Conservation (phyloP, 768 basidiomycete genomes). For the Lentinula sp. region DNA sequence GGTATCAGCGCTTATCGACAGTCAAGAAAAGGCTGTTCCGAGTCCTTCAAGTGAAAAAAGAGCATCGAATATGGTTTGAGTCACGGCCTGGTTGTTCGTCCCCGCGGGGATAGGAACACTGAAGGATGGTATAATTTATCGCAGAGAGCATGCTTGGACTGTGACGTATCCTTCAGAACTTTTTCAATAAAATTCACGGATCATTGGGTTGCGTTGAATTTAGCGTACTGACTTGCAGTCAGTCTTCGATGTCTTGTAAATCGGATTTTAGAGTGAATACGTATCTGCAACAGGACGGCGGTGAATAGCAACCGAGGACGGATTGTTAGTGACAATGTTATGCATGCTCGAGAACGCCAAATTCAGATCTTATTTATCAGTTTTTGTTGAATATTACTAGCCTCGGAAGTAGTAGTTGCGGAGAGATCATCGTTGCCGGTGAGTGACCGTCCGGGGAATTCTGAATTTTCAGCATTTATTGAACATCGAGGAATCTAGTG, state of each 20-base stretch:
- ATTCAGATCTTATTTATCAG: neutral
- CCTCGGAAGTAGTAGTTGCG: neutral
- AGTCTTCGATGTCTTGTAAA: neutral
- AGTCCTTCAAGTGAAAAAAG: neutral
- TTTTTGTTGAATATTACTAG: neutral
- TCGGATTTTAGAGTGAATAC: neutral
- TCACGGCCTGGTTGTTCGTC: neutral
- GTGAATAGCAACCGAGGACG: neutral
- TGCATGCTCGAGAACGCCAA: neutral
- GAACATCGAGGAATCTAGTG: neutral
- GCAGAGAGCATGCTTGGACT: neutral
- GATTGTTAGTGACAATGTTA: neutral
- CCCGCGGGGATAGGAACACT: constrained; percentile 4
- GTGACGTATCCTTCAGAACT: neutral
- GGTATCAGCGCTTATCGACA: too few species aligned
- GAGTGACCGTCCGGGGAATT: neutral
- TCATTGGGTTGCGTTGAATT: neutral
- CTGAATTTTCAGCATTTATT: neutral
- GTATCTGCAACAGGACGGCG: neutral
- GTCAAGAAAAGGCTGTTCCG: too few species aligned
- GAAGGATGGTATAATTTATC: neutral
- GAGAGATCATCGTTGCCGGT: neutral
- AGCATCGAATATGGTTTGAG: neutral
- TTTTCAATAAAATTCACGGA: neutral
- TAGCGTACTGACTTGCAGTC: neutral